Base-by-base conservation (phyloP, 176 grass and related monocot species). In the Rhynchospora tenuis region DNA sequence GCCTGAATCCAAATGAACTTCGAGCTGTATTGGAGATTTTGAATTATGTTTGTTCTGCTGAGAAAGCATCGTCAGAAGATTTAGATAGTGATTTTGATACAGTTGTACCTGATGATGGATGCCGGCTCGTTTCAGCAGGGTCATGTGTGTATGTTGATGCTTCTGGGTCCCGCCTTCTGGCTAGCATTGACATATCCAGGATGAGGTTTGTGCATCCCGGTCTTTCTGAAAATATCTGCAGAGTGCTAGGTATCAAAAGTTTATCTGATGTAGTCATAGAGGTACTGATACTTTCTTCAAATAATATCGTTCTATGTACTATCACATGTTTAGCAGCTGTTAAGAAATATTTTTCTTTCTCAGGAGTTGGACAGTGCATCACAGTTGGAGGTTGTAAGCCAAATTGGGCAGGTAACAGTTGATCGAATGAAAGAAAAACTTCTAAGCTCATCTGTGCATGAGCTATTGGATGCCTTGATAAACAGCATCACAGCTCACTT, bases 61-160 rank as follows among this genome's bases (percentile, higher is more conserved):
- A 74, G 59, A 89, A 90, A 79, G 78, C 65, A 74, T 85, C 79
- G 28, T 59, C 86, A 84, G 85, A 90, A 59, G 26, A 81, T 59
- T 87, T 80, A 61, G 92, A 91, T 83, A 80, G 76, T 54, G 20
- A 67, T 83, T 87, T 90, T 85, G 90, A 93, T 86, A 84, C 89
- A 31, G 90, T 98, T 82, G 88, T 98, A 90, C 95, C 95, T 45
- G 95, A 98, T 88, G 95, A 98, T 86, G 95, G 95, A 84, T 94
- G 95, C 86, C 89, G 95, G 79, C 95, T 98, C 88, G 95, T 98
- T 59, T 87, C 86, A 76, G 95, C 86, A 75, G 59, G 81, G 86
- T 98, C 92, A 62, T 98, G 95, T 87, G 95, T 98, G 22, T 93
- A 90, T 94, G 85, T 94, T 87, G 95, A 98, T 79, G 87, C 79